Evolutionary conservation across 257 asterid species (phyloP).

Genomic region (Lithospermum erythrorhizon): DNA sequence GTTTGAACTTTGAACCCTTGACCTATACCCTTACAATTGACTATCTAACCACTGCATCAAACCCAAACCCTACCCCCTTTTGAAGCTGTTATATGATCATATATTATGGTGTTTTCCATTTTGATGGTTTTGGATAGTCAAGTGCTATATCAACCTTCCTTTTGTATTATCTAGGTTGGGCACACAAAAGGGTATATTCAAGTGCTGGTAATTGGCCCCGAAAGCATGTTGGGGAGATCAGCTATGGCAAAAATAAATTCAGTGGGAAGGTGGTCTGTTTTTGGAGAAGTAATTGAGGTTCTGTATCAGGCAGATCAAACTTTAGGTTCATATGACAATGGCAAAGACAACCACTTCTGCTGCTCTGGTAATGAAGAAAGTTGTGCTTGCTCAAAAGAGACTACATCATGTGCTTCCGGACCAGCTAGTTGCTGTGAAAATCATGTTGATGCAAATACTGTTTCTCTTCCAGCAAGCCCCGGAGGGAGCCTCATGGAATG

Average conservation of each 20-base stretch:
- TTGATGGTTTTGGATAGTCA: not conserved
- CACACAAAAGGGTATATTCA: constrained; percentile 96
- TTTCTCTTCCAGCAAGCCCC: constrained; percentile 18
- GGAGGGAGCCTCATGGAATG: constrained; percentile 35
- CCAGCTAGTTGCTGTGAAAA: constrained; percentile 29
- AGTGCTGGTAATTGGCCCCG: constrained; percentile 74
- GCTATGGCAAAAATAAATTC: constrained; percentile 72
- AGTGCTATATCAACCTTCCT: not conserved
- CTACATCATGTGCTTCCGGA: constrained; percentile 46
- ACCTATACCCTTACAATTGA: too few relatives aligned
- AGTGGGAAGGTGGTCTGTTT: constrained; percentile 90
- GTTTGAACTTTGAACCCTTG: too few relatives aligned
- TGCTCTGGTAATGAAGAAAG: constrained; percentile 33
- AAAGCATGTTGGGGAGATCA: constrained; percentile 76
- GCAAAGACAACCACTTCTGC: constrained; percentile 16
- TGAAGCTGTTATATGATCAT: not conserved
- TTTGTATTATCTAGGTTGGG: constrained; percentile 53
- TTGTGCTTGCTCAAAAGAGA: constrained; percentile 46
- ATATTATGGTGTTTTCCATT: not conserved
- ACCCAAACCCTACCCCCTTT: not conserved
- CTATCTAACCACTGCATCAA: too few relatives aligned
- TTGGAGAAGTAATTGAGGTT: constrained; percentile 77
- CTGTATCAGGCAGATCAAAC: constrained; percentile 20
- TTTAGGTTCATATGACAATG: constrained; percentile 12
- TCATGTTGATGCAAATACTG: constrained; percentile 13